Conservation (phyloP, 257 asterid species). For the Dorcoceras hygrometricum region DNA sequence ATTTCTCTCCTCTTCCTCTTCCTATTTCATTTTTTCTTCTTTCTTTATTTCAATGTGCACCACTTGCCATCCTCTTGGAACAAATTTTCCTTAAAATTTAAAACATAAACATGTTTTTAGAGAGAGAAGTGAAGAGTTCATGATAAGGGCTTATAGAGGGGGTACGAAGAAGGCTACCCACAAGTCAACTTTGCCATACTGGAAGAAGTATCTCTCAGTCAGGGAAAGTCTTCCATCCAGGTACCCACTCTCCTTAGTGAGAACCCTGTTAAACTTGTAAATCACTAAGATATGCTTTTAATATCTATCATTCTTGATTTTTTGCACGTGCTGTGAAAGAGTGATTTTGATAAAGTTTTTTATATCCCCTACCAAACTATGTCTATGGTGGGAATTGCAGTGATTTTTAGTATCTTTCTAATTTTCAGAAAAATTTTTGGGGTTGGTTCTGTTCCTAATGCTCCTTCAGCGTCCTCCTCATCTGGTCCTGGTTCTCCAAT, state of each 20-base stretch:
- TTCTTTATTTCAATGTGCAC: constrained; percentile 2
- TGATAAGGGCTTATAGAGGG: constrained; percentile 89
- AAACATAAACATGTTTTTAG: constrained; percentile 34
- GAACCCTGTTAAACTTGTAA: constrained; percentile 15
- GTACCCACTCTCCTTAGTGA: constrained; percentile 33
- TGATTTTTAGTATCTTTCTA: constrained; percentile 19
- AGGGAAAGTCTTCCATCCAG: constrained; percentile 91
- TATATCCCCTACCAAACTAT: constrained; percentile 11
- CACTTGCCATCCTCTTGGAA: background rate
- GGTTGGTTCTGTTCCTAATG: constrained; percentile 36
- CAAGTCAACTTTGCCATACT: constrained; percentile 73
- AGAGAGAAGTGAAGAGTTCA: constrained; percentile 92
- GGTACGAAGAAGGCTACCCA: constrained; percentile 78
- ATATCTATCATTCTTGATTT: background rate
- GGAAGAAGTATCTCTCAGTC: constrained; percentile 78
- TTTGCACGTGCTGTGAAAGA: background rate
- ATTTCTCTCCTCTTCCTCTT: background rate
- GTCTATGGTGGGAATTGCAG: constrained; percentile 8
- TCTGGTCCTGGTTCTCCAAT: constrained; percentile 33
- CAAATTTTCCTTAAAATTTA: constrained; percentile 11
- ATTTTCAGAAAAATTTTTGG: constrained; percentile 65
- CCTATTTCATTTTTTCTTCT: background rate
- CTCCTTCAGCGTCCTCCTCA: constrained; percentile 37
- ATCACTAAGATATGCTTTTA: background rate
- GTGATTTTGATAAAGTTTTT: constrained; percentile 4